Base-by-base conservation (phyloP, 1,284 basidiomycete genomes). In the Melampsora americana region DNA sequence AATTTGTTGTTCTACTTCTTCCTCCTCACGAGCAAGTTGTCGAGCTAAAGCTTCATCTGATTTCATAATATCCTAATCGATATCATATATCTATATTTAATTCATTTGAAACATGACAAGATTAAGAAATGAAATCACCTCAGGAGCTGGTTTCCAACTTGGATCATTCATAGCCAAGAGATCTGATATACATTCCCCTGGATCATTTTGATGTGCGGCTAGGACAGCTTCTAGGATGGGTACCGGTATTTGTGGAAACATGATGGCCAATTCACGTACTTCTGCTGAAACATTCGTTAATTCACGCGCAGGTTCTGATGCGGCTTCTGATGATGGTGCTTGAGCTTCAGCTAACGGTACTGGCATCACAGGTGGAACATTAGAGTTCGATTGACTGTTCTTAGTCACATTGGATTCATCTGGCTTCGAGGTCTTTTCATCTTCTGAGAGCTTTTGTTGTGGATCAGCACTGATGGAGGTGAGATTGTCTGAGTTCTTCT, bases 161-260 rank as follows among this genome's bases (percentile, higher is more conserved):
- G 73, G 73, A 69, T 76, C 73, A 32, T 42, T 69, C 39, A 76
- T 68, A 4, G 66, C 73, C 44, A 76, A 56, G 59, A 76, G 48
- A 46, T 76, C 73, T 3, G 73, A 69, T 46, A 76, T 46, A 53
- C 66, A 68, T 26, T 65, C 73, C 14, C 32, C 44, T 44, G 56
- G 28, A 20, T 69, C 59, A 64, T 76, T 61, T 2, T 59, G 20
- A 32, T 69, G 73, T 26, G 66, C 66, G 9, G 66, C 73, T 16
- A 76, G 46, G 26, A 74, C 65, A n/a, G 66, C 66, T 30, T 69
- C 56, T 9, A 76, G 66, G 44, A 76, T 76, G 23, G 56, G 35
- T n/a, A 59, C 59, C 62, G 68, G 73, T 9, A 76, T 68, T 48
- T 76, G 66, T 32, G 73, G 73, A 44, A 76, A 76, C 56, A 76